Base-by-base conservation (phyloP, 1,284 basidiomycete genomes). In the Ganoderma multipileum region DNA sequence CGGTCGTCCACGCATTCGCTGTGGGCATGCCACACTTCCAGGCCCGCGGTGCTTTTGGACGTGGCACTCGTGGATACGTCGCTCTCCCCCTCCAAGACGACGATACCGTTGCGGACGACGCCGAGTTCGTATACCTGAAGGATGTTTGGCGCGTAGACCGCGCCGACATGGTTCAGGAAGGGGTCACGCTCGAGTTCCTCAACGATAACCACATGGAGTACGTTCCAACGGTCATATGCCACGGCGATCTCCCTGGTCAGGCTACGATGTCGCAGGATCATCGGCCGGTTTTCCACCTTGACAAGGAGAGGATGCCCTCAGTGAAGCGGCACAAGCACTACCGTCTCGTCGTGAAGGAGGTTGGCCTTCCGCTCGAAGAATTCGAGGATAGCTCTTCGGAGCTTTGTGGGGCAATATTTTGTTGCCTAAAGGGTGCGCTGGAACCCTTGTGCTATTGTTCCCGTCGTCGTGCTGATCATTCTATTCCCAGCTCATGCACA, bases 101-200 rank as follows among this genome's bases (percentile, higher is more conserved):
- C 2, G 64, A 30, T 30, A 73, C 23, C 23, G 64, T 9, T 20
- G 5, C 2, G 23, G 23, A 2, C n/a, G 44, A 42, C 12, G 60
- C 39, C 20, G 41, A 63, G 2, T 65, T 73, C 4, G 72, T 75
- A 39, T 76, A 73, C 55, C 62, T 77, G 39, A 78, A 78, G 68
- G 77, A 78, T 54, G 67, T 67, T 4, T 79, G 77, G 77, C 65
- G 78, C 2, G 64, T 72, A 26, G 65, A 71, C 12, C 36, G 67
- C 16, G 42, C 52, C 18, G 69, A 63, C 4, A 64, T 75, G 30
- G 33, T 66, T 3, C 61, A 68, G 7, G 79, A 78, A 47, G 74
- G 72, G 23, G 55, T 66, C 2, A 70, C 74, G 3, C 76, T 79
- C 42, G 60, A 65, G 14, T 26, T 59, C 3, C 70, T 79, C 1